Base-by-base conservation (phyloP, 139 green algal genomes). In the Coccomyxa sp. region DNA sequence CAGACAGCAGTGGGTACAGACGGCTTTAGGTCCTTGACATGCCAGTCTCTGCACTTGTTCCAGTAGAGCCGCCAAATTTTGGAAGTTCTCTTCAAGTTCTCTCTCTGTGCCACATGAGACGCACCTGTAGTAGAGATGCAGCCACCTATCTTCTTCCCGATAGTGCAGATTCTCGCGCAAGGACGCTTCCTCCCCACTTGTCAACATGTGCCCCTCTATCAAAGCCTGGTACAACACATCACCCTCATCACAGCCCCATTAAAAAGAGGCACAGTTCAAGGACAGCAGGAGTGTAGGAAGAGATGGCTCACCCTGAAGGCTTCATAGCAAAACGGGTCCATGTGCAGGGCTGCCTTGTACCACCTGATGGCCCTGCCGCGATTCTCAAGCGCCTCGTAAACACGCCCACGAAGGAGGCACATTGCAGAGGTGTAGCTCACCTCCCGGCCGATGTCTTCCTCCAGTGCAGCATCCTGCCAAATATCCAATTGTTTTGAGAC, bases 301-400 rank as follows among this genome's bases (percentile, higher is more conserved):
- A 71, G 63, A 25, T 51, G 63, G 63, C 67, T 13, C n/a, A 82
- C 82, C 76, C 94, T 90, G 81, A 98, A 96, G 13, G 96, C 96
- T 85, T 99, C 96, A 68, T 95, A 95, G 86, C 96, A 98, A 85
- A 95, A 98, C 0, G 96, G 90, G 87, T 99, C 96, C 25, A 85
- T 80, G 84, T 85, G 76, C 57, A 98, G 83, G 10, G 95, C 94
- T 27, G 77, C 84, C 13, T 82, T 67, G 84, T 88, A 92, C 86
- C 90, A 93, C 0, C 83, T 66, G 1, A 92, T 81, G 3, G 92
- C 94, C 0, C 88, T 82, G 0, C 82, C 68, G 27, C 90, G 88
- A 85, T 98, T 98, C 31, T 98, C 94, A 86, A 97, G 83, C 4
- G 92, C 92, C 27, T 97, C 91, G 79, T 95, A 96, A 0, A 90